Base-by-base conservation (phyloP, 805 yeast species). In the Blastobotrys terrestris region DNA sequence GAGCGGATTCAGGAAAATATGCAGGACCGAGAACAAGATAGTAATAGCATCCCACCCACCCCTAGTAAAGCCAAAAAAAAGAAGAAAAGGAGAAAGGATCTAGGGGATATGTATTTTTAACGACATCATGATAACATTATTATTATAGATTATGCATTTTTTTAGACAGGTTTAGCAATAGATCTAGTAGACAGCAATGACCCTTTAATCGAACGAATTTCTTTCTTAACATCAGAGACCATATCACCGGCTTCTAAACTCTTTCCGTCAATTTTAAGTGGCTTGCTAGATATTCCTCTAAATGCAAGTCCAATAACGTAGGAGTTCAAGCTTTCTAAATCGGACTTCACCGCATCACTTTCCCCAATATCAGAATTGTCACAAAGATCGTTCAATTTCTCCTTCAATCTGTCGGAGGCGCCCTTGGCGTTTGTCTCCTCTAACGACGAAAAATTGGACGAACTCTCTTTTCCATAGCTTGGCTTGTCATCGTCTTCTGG, bases 131-230 rank as follows among this genome's bases (percentile, higher is more conserved):
- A 31, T 31, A 26, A 15, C n/a, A n/a, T 15, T 19, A 49, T 42
- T 19, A 15, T 48, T 21, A 42, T 21, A 5, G 7, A 7, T 5
- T 20, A 31, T 19, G 31, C 18, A 48, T n/a, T n/a, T 39, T 13
- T n/a, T 11, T 20, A 48, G 16, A 11, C 39, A 18, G 13, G 51
- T 31, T 8, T 43, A 3, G 35, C 5, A 26, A 26, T 26, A 45
- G 22, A 15, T 42, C 49, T 47, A 11, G 58, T 42, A 35, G 58
- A 55, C 21, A 62, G 44, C n/a, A 62, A 46, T 6, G 57, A 50
- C 18, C 64, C 64, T 48, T 61, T 61, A 42, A 59, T 50, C 3
- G 59, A 39, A 16, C 64, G 49, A 19, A 61, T 57, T 20, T 61
- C 63, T 31, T 57, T 58, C 53, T 56, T 59, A 42, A 61, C 31